A percentile compares a stretch with the other conserved stretches of the same genome.
Conservation (phyloP, 148 eudicot species). For the Arctostaphylos glauca region DNA sequence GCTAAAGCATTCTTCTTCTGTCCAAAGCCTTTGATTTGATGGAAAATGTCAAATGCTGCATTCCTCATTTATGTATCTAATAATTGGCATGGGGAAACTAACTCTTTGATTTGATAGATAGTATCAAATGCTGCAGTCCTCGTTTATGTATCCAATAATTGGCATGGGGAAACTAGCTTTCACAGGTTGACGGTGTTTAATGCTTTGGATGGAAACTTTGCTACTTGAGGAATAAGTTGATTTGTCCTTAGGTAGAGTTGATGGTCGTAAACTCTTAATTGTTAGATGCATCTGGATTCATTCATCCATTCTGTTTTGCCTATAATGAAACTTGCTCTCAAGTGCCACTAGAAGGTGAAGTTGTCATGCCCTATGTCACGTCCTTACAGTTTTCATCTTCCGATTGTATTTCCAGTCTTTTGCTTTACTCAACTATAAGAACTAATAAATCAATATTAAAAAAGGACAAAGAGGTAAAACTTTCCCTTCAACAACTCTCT, state of each 20-base stretch:
- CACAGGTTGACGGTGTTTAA: background rate
- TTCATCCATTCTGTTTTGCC: background rate
- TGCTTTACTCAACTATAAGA: too few relatives aligned
- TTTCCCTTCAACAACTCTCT: background rate
- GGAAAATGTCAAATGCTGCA: background rate
- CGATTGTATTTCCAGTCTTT: background rate
- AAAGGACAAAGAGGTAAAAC: too few relatives aligned
- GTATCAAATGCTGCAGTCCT: background rate
- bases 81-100: background rate
- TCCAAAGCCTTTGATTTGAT: background rate
- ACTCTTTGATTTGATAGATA: background rate
- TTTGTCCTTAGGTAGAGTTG: background rate
- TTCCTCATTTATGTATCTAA: background rate
- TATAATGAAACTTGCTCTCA: background rate
- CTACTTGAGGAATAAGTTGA: background rate
- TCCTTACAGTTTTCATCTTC: background rate
- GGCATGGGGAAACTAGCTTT: background rate
- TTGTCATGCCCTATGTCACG: background rate
- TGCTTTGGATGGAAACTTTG: background rate
- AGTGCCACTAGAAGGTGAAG: background rate
- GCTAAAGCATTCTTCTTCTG: background rate
- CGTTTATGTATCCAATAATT: background rate
- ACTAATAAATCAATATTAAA: too few relatives aligned
- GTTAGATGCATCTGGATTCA: background rate
- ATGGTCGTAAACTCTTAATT: background rate